A percentile compares a stretch with the other conserved stretches of the same genome.
Evolutionary conservation across 345 rosid species (phyloP).

Genomic region (Alliaria petiolata): DNA sequence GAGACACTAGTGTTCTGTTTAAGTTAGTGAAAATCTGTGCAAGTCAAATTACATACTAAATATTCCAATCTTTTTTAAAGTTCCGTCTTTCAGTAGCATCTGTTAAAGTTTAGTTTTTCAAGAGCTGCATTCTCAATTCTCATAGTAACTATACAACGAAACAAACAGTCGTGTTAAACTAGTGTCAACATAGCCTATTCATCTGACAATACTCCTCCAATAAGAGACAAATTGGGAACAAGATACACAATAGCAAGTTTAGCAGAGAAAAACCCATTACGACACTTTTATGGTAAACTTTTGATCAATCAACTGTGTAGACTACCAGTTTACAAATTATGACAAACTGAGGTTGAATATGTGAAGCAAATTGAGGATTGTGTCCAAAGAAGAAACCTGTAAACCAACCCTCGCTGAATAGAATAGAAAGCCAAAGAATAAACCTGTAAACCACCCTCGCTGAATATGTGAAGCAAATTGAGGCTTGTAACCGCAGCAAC

Average conservation of each 20-base stretch:
- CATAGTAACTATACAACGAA: not conserved
- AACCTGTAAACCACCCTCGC: conserved; percentile 97
- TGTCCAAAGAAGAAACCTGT: no score
- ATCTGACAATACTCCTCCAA: not conserved
- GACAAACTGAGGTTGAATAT: no score
- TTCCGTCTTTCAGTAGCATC: not conserved
- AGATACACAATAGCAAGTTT: not conserved
- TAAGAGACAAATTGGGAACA: not conserved
- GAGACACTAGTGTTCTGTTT: not conserved
- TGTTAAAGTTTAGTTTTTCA: not conserved
- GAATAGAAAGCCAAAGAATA: conserved; percentile 16
- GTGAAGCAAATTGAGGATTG: no score
- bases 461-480: conserved; percentile 80
- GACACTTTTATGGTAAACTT: not conserved
- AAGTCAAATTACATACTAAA: not conserved
- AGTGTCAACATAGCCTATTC: not conserved
- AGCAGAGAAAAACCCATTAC: not conserved
- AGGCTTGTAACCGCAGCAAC: conserved; percentile 94
- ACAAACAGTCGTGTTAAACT: not conserved
- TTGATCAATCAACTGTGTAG: not conserved
- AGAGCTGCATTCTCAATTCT: not conserved
- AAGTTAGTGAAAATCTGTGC: not conserved
- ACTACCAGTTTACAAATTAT: conserved; percentile 2
- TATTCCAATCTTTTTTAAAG: not conserved
- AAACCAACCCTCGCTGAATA: no score